These are phyloP conservation scores for Grosmannia serpens DNA, from an alignment of 2,329 filamentous ascomycete species.

Conservation along the genomic window DNA sequence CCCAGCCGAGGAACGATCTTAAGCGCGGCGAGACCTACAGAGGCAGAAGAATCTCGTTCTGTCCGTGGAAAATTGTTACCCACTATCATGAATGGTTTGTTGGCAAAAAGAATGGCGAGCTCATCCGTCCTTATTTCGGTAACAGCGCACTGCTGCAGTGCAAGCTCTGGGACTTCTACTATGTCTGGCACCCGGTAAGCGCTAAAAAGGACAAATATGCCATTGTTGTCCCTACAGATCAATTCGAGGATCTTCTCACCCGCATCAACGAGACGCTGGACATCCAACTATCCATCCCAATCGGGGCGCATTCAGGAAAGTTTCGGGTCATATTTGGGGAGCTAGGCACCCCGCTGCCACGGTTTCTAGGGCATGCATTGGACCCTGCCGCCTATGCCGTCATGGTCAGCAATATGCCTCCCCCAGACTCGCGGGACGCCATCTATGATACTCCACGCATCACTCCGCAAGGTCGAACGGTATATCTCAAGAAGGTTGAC, in stretches of 20 bases:
- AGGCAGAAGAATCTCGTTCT: slow-evolving; percentile 21
- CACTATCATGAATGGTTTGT: slow-evolving; percentile 51
- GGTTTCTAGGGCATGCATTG: slow-evolving; percentile 50
- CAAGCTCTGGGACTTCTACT: slow-evolving; percentile 66
- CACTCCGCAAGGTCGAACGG: background rate
- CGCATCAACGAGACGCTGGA: slow-evolving; percentile 50
- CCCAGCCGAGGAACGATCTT: background rate
- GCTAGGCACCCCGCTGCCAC: slow-evolving; percentile 50
- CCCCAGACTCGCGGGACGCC: background rate
- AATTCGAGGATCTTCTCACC: slow-evolving; percentile 53
- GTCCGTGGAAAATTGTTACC: slow-evolving; percentile 40
- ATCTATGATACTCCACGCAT: background rate
- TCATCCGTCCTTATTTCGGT: slow-evolving; percentile 41
- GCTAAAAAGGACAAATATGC: slow-evolving; percentile 36
- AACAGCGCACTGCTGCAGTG: slow-evolving; percentile 42
- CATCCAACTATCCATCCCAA: slow-evolving; percentile 46
- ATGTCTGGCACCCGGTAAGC: slow-evolving; percentile 43
- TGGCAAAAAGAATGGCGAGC: slow-evolving; percentile 37
- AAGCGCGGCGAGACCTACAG: background rate
- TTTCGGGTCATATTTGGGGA: slow-evolving; percentile 53
- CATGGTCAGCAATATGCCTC: slow-evolving; percentile 15
- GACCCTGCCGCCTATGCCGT: slow-evolving; percentile 25
- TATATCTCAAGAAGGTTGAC: slow-evolving; percentile 5
- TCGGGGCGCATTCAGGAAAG: slow-evolving; percentile 31
- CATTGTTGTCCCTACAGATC: slow-evolving; percentile 54